Percentiles rank a stretch among this genome's conserved stretches.
These are phyloP conservation scores for Myxozyma udenii DNA, from an alignment of 805 yeast species.

Conservation along the genomic window DNA sequence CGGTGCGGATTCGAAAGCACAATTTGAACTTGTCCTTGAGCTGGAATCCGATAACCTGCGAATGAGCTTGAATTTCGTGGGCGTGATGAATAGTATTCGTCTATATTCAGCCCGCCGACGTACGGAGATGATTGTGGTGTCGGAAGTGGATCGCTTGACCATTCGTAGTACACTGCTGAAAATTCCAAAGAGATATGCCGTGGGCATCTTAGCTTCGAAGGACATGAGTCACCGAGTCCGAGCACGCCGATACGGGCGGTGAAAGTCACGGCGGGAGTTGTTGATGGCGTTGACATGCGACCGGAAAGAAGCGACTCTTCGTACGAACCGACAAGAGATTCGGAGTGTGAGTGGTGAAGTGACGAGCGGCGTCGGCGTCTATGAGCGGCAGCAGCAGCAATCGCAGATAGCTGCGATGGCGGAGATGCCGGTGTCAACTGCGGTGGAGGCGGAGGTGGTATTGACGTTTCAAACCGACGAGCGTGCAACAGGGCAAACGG, in stretches of 20 bases:
- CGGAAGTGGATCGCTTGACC: constrained; percentile 14
- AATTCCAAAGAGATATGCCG: constrained; percentile 33
- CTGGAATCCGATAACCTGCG: constrained; percentile 37
- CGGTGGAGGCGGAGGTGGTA: too few species aligned
- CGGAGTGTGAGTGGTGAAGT: constrained; percentile 22
- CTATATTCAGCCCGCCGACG: constrained; percentile 31
- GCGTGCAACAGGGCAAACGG: too few species aligned
- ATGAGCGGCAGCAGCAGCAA: too few species aligned
- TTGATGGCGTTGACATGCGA: constrained; percentile 36
- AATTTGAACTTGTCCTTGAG: constrained; percentile 38
- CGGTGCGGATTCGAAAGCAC: constrained; percentile 37
- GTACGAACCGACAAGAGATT: constrained; percentile 38
- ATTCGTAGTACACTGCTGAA: constrained; percentile 37
- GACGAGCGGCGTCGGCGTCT: constrained; percentile 6
- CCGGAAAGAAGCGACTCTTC: constrained; percentile 37
- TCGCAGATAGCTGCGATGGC: background rate
- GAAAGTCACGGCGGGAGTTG: constrained; percentile 31
- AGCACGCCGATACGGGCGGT: constrained; percentile 36
- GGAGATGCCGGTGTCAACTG: constrained; percentile 9
- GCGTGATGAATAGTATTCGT: constrained; percentile 1
- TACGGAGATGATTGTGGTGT: constrained; percentile 29
- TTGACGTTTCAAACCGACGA: too few species aligned
- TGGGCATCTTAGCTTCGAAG: constrained; percentile 31
- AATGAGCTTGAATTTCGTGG: constrained; percentile 1
- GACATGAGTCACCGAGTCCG: constrained; percentile 31